phyloP scores from a whole-genome alignment of 163 green algal genomes.

The Scenedesmus sp. region DNA sequence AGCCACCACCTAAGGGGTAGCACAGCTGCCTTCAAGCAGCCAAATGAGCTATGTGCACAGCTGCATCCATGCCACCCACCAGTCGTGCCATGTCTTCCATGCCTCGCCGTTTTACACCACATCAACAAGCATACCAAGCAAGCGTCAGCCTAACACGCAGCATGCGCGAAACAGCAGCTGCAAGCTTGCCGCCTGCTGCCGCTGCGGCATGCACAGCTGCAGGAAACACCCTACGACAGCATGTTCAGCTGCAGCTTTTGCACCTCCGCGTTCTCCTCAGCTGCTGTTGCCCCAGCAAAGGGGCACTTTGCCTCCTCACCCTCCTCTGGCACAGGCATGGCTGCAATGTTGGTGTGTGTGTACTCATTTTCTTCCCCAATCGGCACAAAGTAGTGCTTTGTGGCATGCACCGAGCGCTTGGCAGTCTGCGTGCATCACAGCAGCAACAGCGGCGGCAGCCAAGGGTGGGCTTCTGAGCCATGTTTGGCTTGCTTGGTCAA shows the following conservation, averaged over 20 bases:
- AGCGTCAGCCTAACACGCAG: background rate
- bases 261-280: background rate
- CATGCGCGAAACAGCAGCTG: background rate
- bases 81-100: no score
- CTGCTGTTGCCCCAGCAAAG: slow-evolving; percentile 6
- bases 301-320: background rate
- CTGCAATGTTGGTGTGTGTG: slow-evolving; percentile 18
- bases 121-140: background rate
- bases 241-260: background rate
- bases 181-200: background rate
- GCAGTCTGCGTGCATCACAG: background rate
- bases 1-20: background rate
- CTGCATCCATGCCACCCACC: no score
- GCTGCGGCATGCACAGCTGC: background rate
- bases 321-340: slow-evolving; percentile 5
- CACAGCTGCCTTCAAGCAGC: background rate
- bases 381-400: slow-evolving; percentile 48
- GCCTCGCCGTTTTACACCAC: background rate
- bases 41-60: background rate
- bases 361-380: slow-evolving; percentile 43
- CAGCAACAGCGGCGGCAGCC: background rate
- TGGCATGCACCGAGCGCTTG: slow-evolving; percentile 16
- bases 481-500: no score
- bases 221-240: background rate
- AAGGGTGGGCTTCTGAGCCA: no score